A percentile compares a stretch with the other conserved stretches of the same genome.
phyloP scores from a whole-genome alignment of 805 yeast species.

The Ogataea pini region DNA sequence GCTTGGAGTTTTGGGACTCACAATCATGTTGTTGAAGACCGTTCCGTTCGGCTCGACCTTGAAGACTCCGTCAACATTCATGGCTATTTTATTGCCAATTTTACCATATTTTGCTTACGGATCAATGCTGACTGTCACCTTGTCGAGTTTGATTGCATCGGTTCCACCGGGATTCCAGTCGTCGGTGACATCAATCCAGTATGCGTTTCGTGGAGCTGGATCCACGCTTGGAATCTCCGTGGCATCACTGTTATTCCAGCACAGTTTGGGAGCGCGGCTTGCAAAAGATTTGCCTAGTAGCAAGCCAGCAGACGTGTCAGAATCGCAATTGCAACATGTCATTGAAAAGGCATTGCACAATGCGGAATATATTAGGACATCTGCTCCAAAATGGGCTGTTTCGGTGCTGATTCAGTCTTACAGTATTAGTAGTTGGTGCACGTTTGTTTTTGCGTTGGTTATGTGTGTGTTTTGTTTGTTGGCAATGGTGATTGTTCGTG shows the following conservation, averaged over 20 bases:
- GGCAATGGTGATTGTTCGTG: slow-evolving; percentile 12
- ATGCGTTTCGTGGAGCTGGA: slow-evolving; percentile 66
- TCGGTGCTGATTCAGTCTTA: slow-evolving; percentile 52
- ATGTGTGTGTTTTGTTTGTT: slow-evolving; percentile 30
- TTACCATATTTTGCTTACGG: slow-evolving; percentile 59
- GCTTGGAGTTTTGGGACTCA: slow-evolving; percentile 46
- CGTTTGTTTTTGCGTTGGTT: slow-evolving; percentile 48
- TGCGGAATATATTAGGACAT: slow-evolving; percentile 50
- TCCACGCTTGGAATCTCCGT: slow-evolving; percentile 65
- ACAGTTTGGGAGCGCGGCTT: slow-evolving; percentile 38
- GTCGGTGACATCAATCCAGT: slow-evolving; percentile 65
- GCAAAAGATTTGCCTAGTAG: slow-evolving; percentile 32
- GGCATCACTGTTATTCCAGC: slow-evolving; percentile 63
- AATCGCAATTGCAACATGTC: slow-evolving; percentile 41
- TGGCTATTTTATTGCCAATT: slow-evolving; percentile 45
- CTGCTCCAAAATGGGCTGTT: slow-evolving; percentile 55
- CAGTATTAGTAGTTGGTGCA: slow-evolving; percentile 50
- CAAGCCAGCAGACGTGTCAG: slow-evolving; percentile 39
- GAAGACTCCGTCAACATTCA: slow-evolving; percentile 29
- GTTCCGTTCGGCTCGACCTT: slow-evolving; percentile 19
- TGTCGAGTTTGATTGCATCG: slow-evolving; percentile 69
- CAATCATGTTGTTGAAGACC: slow-evolving; percentile 23
- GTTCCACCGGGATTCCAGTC: slow-evolving; percentile 69
- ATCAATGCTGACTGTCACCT: slow-evolving; percentile 61
- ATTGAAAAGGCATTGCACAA: slow-evolving; percentile 56